Evolutionary conservation across 116 monocot genomes (phyloP), one percentile per base, ranked within the genome.

Genomic region (Dioscorea cayenensis): DNA sequence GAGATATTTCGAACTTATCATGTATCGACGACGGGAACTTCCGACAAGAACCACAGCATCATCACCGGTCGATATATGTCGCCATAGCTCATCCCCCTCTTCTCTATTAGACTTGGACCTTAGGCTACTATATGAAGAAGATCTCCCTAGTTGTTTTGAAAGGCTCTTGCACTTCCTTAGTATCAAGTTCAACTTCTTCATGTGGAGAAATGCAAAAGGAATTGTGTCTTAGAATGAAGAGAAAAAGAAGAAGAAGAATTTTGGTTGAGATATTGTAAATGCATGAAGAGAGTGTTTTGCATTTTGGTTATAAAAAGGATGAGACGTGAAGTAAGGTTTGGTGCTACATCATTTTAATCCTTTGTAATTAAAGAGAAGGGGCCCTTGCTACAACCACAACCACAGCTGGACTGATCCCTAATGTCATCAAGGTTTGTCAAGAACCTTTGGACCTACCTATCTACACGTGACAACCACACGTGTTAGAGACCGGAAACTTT

Each of bases 101-200:
- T 77, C 80, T 36, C 78, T 52, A 14, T 36, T 29, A 36, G 87
- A 84, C 50, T 79, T 87, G 21, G 91, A 88, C 49, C 82, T 66
- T 23, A 90, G 72, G 64, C 77, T 87, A 28, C 76, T 75, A 69
- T 81, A 87, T 28, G 94, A 90, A 12, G 76, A 80, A 11, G 80
- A 68, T 49, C 88, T 85, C 59, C 81, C 74, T 1, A 94, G 62
- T 64, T 51, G 62, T 64, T 51, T 77, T 23, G 86, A 82, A 58
- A 94, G 68, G 85, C 84, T 88, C 90, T 77, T 85, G 91, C 90
- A 94, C 81, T 91, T 90, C 80, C 73, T 84, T 23, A 94, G 77
- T 18, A 94, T 68, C 18, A 63, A 72, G 43, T 71, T 88, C 62
- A 94, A 71, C 77, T 74, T 94, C 82, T 87, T 85, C 94, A 79